Conservation (phyloP, 176 grass and related monocot genomes). For the Aegilops tauschii region DNA sequence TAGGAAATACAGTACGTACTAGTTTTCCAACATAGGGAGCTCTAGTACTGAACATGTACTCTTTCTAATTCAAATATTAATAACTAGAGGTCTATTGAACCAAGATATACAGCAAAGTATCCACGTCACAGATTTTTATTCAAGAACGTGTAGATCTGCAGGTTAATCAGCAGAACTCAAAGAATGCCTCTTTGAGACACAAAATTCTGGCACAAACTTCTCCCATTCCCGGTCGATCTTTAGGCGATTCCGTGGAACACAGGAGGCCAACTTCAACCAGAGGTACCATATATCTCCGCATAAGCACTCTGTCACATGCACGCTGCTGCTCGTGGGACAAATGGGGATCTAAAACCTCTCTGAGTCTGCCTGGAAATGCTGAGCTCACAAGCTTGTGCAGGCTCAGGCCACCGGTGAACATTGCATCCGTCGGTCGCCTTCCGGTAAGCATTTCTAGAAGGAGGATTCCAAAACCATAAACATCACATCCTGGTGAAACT, state of each 20-base stretch:
- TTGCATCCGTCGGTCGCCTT: slow-evolving; percentile 23
- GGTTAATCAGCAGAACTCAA: neutral
- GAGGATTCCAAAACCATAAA: slow-evolving; percentile 38
- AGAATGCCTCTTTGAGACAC: neutral
- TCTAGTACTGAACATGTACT: neutral
- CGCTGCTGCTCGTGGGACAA: neutral
- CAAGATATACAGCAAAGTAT: neutral
- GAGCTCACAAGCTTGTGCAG: slow-evolving; percentile 19
- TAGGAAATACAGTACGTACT: no score
- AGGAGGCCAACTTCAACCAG: slow-evolving; percentile 8
- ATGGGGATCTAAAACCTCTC: slow-evolving; percentile 5
- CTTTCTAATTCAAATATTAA: neutral
- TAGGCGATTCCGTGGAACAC: slow-evolving; percentile 23
- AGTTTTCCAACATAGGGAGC: neutral
- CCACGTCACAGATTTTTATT: neutral
- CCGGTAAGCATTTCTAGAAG: slow-evolving; percentile 43
- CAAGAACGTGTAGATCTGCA: neutral
- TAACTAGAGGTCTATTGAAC: neutral
- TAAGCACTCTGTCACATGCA: neutral
- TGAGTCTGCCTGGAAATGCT: neutral
- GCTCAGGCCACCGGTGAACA: slow-evolving; percentile 8
- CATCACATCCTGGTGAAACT: slow-evolving; percentile 32
- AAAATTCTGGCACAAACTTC: neutral
- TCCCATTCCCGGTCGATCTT: slow-evolving; percentile 21
- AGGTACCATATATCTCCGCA: neutral